Evolutionary conservation across 2,329 filamentous ascomycete species (phyloP).

Genomic region (Penicillium sp.): DNA sequence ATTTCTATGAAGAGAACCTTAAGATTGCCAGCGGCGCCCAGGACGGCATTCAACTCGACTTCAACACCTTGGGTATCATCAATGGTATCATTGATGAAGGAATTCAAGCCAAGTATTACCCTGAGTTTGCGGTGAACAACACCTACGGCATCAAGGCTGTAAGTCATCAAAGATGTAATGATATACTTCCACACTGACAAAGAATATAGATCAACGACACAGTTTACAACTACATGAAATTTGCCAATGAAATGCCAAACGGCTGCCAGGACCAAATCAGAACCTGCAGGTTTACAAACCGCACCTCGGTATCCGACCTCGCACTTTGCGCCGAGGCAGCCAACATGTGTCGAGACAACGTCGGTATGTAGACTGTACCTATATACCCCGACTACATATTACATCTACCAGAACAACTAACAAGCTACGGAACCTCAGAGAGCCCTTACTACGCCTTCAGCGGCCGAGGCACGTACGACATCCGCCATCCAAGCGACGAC

Average conservation of each 20-base stretch:
- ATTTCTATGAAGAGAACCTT: conserved; percentile 52
- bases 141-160: conserved; percentile 46
- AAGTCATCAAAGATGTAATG: conserved; percentile 2
- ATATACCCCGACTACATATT: background rate
- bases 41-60: conserved; percentile 44
- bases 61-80: conserved; percentile 48
- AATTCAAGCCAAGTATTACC: conserved; percentile 45
- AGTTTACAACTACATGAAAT: conserved; percentile 52
- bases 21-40: conserved; percentile 45
- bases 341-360: conserved; percentile 49
- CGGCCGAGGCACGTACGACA: conserved; percentile 53
- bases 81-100: conserved; percentile 50
- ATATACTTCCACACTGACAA: background rate
- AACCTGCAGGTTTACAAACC: conserved; percentile 56
- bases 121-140: conserved; percentile 48
- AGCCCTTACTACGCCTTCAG: conserved; percentile 48
- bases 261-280: conserved; percentile 56
- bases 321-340: conserved; percentile 48
- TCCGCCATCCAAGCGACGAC: conserved; percentile 49
- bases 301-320: conserved; percentile 44
- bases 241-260: conserved; percentile 53
- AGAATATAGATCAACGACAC: conserved; percentile 44
- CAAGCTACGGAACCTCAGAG: conserved; percentile 27
- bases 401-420: background rate
- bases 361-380: conserved; percentile 32